phyloP scores from a whole-genome alignment of 1,284 basidiomycete genomes.

The Waitea zeae region DNA sequence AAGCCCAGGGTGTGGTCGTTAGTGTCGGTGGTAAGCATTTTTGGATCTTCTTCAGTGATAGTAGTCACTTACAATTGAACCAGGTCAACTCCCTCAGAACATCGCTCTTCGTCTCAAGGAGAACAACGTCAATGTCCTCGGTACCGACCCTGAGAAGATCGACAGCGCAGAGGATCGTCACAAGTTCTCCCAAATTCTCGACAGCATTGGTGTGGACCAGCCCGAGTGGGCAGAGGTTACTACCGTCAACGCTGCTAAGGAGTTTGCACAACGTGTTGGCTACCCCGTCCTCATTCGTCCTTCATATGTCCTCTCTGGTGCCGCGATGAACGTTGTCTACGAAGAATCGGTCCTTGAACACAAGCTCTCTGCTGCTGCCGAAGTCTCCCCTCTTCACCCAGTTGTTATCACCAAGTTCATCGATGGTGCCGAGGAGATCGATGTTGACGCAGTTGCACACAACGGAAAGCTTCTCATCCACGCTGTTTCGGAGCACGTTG shows the following conservation, averaged over 20 bases:
- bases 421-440: slow-evolving; percentile 93
- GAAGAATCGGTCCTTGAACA: slow-evolving; percentile 83
- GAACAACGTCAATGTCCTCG: slow-evolving; percentile 82
- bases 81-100: slow-evolving; percentile 94
- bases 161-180: slow-evolving; percentile 98
- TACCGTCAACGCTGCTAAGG: slow-evolving; percentile 79
- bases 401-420: slow-evolving; percentile 99
- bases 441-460: slow-evolving; percentile 94
- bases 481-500: slow-evolving; percentile 95
- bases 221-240: slow-evolving; percentile 93
- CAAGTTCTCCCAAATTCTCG: slow-evolving; percentile 95
- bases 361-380: slow-evolving; percentile 86
- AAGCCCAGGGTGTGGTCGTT: slow-evolving; percentile 85
- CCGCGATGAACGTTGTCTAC: slow-evolving; percentile 98
- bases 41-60: slow-evolving; percentile 22
- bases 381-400: slow-evolving; percentile 92
- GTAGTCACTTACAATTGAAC: slow-evolving; percentile 16
- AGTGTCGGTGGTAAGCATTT: too few species aligned
- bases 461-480: slow-evolving; percentile 91
- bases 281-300: slow-evolving; percentile 94
- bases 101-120: slow-evolving; percentile 93
- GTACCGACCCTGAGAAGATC: slow-evolving; percentile 90
- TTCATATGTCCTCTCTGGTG: slow-evolving; percentile 95
- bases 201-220: slow-evolving; percentile 92
- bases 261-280: slow-evolving; percentile 76